Conservation (phyloP, 805 yeast genomes). For the Candida koratica region DNA sequence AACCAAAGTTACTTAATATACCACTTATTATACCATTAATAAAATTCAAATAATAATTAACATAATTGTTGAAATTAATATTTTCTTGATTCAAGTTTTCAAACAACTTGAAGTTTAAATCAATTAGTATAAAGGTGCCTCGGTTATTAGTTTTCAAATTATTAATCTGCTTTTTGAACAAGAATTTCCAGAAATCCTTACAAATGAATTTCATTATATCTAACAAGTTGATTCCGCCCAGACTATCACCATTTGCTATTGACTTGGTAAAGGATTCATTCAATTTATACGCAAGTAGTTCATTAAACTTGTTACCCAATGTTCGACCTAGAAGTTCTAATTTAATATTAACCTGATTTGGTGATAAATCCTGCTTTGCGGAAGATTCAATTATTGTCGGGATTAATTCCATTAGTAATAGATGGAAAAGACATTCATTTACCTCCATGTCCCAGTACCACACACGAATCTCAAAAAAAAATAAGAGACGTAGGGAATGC, state of each 20-base stretch:
- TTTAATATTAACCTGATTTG: conserved; percentile 12
- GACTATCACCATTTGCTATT: conserved; percentile 12
- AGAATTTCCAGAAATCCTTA: conserved; percentile 80
- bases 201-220: conserved; percentile 91
- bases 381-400: conserved; percentile 14
- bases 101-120: conserved; percentile 56
- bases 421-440: conserved; percentile 12
- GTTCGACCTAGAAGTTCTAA: conserved; percentile 68
- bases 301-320: conserved; percentile 57
- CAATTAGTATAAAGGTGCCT: conserved; percentile 77
- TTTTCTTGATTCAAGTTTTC: conserved; percentile 46
- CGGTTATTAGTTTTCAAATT: conserved; percentile 89
- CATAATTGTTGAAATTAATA: conserved; percentile 52
- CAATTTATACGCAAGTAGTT: conserved; percentile 41
- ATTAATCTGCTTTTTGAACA: conserved; percentile 85
- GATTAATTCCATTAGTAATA: conserved; percentile 15
- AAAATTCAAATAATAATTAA: conserved; percentile 54
- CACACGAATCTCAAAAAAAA: too few species aligned
- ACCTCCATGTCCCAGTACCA: conserved; percentile 8
- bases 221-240: conserved; percentile 54
- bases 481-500: too few species aligned
- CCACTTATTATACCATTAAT: conserved; percentile 79
- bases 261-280: conserved; percentile 22
- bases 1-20: conserved; percentile 62
- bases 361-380: conserved; percentile 5